phyloP scores from a whole-genome alignment of 768 basidiomycete genomes.

The Lanmaoa pseudosensibilis region DNA sequence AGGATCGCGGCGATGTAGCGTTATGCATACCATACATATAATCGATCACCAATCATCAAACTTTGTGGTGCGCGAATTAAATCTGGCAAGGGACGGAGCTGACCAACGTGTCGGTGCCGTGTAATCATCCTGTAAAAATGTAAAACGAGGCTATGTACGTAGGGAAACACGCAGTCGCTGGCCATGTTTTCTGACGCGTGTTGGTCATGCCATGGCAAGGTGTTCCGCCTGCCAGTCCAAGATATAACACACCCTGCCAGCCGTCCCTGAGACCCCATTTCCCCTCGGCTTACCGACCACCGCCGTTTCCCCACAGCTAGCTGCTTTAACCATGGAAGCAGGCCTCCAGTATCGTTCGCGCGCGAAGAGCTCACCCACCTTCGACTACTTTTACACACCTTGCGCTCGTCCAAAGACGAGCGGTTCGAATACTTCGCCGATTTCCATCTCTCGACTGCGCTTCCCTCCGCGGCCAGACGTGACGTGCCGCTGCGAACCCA shows the following conservation, averaged over 20 bases:
- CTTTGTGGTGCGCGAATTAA: conserved; percentile 13
- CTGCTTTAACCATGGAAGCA: conserved; percentile 27
- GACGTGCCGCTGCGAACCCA: conserved; percentile 18
- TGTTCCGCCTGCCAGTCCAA: conserved; percentile 25
- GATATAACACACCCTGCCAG: conserved; percentile 30
- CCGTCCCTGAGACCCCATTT: conserved; percentile 20
- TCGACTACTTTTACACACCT: conserved; percentile 18
- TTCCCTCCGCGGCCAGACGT: conserved; percentile 22
- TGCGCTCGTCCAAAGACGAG: conserved; percentile 24
- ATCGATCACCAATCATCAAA: conserved; percentile 12
- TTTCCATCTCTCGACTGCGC: conserved; percentile 18
- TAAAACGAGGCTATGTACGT: conserved; percentile 32
- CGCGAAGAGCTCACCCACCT: conserved; percentile 18
- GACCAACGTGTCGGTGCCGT: conserved; percentile 32
- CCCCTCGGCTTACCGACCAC: conserved; percentile 17
- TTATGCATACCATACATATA: conserved; percentile 11
- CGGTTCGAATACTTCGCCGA: conserved; percentile 12
- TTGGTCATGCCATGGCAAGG: conserved; percentile 34
- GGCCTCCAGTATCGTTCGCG: conserved; percentile 31
- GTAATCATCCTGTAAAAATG: conserved; percentile 7
- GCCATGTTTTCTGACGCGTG: conserved; percentile 27
- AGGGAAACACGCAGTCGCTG: conserved; percentile 23
- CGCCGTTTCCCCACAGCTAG: not conserved
- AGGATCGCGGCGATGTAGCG: conserved; percentile 18
- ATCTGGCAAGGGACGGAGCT: conserved; percentile 10